Conservation (phyloP, 805 yeast genomes). For the Metschnikowia gelsemii region DNA sequence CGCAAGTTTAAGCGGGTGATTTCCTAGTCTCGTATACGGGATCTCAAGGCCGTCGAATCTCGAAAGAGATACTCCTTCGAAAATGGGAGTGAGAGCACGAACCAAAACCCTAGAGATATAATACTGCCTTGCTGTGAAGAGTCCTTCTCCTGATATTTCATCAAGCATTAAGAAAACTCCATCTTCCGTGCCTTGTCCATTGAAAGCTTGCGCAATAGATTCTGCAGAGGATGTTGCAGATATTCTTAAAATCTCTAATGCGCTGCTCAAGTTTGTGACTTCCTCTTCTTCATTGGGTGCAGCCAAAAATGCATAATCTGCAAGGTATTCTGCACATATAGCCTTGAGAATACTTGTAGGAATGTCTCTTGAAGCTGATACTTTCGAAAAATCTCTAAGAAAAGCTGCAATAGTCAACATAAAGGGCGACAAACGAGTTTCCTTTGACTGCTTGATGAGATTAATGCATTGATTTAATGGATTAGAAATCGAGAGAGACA, state of each 20-base stretch:
- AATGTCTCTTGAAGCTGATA: background rate
- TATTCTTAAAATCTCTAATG: background rate
- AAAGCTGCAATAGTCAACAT: conserved; percentile 21
- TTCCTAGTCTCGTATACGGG: conserved; percentile 32
- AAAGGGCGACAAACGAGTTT: conserved; percentile 4
- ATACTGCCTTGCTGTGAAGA: conserved; percentile 13
- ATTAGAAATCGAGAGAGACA: conserved; percentile 45
- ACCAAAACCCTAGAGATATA: conserved; percentile 27
- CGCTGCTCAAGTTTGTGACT: background rate
- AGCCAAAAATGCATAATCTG: conserved; percentile 13
- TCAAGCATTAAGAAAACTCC: background rate
- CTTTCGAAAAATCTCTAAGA: conserved; percentile 6
- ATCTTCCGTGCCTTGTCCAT: conserved; percentile 1
- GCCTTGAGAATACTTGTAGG: background rate
- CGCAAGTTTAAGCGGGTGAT: conserved; percentile 32
- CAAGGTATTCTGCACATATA: conserved; percentile 10
- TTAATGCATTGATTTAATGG: conserved; percentile 45
- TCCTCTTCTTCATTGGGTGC: background rate
- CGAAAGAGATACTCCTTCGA: conserved; percentile 26
- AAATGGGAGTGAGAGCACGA: conserved; percentile 26
- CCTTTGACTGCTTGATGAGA: conserved; percentile 20
- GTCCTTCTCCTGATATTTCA: conserved; percentile 15
- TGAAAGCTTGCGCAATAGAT: conserved; percentile 5
- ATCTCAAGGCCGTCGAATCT: conserved; percentile 30
- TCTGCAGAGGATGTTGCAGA: background rate